Evolutionary conservation across 2,329 filamentous ascomycete species (phyloP).

Genomic region (Hypoxylon sp.): DNA sequence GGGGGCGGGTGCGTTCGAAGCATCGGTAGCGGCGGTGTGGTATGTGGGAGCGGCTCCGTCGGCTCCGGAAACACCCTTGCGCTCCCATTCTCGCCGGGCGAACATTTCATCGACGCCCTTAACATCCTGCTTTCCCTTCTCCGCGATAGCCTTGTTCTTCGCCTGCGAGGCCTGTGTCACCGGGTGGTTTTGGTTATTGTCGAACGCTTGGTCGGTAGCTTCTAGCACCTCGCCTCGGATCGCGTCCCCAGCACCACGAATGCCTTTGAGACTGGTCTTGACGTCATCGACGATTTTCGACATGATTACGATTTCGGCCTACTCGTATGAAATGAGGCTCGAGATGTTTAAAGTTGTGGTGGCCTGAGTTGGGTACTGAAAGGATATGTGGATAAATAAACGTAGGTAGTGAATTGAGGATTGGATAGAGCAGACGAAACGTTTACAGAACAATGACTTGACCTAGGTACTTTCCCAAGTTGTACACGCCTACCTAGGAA

Average conservation of each 20-base stretch:
- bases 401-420: not conserved
- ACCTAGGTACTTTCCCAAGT: too few species aligned
- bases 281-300: slow-evolving; percentile 51
- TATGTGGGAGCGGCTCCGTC: not conserved
- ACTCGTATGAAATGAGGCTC: not conserved
- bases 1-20: slow-evolving; percentile 3
- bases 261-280: slow-evolving; percentile 51
- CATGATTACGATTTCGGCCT: slow-evolving; percentile 41
- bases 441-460: not conserved
- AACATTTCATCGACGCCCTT: slow-evolving; percentile 45
- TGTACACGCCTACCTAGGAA: too few species aligned
- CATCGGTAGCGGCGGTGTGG: slow-evolving; percentile 4
- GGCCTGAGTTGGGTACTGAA: not conserved
- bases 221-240: slow-evolving; percentile 50
- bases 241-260: slow-evolving; percentile 51
- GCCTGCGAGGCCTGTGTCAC: slow-evolving; percentile 42
- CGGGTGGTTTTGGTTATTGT: slow-evolving; percentile 46
- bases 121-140: slow-evolving; percentile 48
- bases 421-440: not conserved
- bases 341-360: not conserved
- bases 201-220: slow-evolving; percentile 49
- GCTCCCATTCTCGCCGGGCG: slow-evolving; percentile 44
- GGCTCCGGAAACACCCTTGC: slow-evolving; percentile 17
- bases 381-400: not conserved
- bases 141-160: slow-evolving; percentile 44